Evolutionary conservation across 768 basidiomycete genomes (phyloP).

Genomic region (Chiua virens): DNA sequence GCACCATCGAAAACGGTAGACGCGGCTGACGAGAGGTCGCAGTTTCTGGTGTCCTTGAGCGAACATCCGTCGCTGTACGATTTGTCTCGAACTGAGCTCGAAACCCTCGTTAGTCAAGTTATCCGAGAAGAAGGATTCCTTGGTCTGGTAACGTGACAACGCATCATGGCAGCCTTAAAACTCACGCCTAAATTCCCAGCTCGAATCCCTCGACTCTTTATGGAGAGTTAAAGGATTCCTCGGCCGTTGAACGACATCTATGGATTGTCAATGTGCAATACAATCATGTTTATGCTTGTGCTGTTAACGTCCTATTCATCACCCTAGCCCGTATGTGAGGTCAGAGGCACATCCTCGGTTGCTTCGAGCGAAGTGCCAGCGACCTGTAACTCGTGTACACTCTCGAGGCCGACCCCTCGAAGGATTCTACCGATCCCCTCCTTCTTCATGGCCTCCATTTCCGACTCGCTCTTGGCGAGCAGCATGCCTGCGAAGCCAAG

Average conservation of each 20-base stretch:
- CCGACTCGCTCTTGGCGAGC: conserved; percentile 79
- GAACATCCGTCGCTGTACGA: conserved; percentile 52
- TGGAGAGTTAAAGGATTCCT: conserved; percentile 48
- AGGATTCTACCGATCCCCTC: conserved; percentile 67
- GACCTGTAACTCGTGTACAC: conserved; percentile 67
- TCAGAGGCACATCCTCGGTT: conserved; percentile 15
- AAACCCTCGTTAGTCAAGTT: conserved; percentile 56
- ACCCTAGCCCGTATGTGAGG: not conserved
- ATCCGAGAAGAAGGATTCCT: conserved; percentile 77
- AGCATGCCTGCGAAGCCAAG: conserved; percentile 90
- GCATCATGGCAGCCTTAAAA: not conserved
- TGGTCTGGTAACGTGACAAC: conserved; percentile 54
- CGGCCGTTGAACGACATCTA: conserved; percentile 14
- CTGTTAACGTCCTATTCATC: not conserved
- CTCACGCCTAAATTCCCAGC: conserved; percentile 36
- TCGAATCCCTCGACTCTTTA: conserved; percentile 53
- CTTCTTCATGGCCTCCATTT: conserved; percentile 65
- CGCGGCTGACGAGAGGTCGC: conserved; percentile 8
- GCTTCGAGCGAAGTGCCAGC: conserved; percentile 44
- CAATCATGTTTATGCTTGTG: conserved; percentile 1
- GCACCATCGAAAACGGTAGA: conserved; percentile 7
- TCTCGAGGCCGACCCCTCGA: conserved; percentile 60
- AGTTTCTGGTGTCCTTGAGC: conserved; percentile 41
- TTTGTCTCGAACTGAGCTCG: conserved; percentile 51
- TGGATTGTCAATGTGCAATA: not conserved